These are phyloP conservation scores for Penicillium sclerotiorum DNA, from an alignment of 2,329 filamentous ascomycete species.

Conservation along the genomic window DNA sequence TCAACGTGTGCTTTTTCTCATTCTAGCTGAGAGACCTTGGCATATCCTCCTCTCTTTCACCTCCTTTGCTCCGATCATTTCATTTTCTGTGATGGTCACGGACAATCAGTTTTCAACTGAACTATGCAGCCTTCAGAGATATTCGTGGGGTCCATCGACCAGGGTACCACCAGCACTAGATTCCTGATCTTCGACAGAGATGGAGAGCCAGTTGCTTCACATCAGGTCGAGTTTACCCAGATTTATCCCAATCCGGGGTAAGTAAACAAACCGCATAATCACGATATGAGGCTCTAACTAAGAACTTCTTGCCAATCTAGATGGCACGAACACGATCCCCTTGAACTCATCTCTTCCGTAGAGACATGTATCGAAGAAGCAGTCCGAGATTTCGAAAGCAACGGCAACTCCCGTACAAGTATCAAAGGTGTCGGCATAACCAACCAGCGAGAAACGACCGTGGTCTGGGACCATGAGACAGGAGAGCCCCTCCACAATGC, in stretches of 20 bases:
- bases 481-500: conserved; percentile 81
- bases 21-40: too few relatives aligned
- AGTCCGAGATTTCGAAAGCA: conserved; percentile 65
- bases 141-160: conserved; percentile 85
- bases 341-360: conserved; percentile 73
- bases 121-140: conserved; percentile 29
- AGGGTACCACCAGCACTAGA: conserved; percentile 84
- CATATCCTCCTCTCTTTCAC: too few relatives aligned
- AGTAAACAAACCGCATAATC: conserved; percentile 35
- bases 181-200: conserved; percentile 85
- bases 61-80: too few relatives aligned
- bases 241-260: conserved; percentile 83
- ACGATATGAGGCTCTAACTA: neutral
- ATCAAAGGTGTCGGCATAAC: conserved; percentile 82
- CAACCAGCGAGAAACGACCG: conserved; percentile 85
- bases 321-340: conserved; percentile 87
- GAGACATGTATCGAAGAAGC: conserved; percentile 77
- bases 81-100: neutral
- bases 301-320: conserved; percentile 45
- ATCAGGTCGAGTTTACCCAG: conserved; percentile 85
- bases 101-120: neutral
- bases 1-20: too few relatives aligned
- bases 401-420: conserved; percentile 65
- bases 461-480: conserved; percentile 80
- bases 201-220: conserved; percentile 75